These are phyloP conservation scores for Stemphylium vesicarium DNA, from an alignment of 2,329 filamentous ascomycete species.

Conservation along the genomic window DNA sequence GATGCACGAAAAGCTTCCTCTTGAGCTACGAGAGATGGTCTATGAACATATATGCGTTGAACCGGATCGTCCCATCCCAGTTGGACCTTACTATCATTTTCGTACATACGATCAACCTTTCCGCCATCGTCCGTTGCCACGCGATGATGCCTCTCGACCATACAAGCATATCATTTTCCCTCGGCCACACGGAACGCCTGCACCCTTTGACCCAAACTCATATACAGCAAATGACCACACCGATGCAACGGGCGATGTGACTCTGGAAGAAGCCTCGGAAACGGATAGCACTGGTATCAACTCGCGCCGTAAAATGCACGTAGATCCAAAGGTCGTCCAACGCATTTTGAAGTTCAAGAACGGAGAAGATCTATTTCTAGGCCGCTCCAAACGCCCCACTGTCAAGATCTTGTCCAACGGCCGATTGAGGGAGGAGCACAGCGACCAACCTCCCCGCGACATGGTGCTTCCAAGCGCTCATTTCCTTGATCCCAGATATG, in stretches of 20 bases:
- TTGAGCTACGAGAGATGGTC: slow-evolving; percentile 26
- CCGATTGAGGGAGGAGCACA: slow-evolving; percentile 26
- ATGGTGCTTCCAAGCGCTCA: slow-evolving; percentile 27
- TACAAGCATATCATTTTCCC: neutral
- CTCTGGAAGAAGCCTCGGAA: neutral
- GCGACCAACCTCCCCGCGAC: slow-evolving; percentile 21
- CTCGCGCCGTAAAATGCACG: neutral
- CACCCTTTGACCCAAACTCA: neutral
- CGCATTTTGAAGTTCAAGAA: neutral
- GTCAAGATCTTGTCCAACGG: slow-evolving; percentile 21
- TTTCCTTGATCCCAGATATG: slow-evolving; percentile 28
- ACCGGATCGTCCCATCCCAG: slow-evolving; percentile 23
- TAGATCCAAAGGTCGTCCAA: neutral
- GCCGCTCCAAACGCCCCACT: neutral
- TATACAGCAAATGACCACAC: too few relatives aligned
- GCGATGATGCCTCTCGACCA: neutral
- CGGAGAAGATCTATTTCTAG: neutral
- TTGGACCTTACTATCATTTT: slow-evolving; percentile 34
- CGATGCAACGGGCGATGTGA: neutral
- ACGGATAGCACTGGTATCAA: neutral
- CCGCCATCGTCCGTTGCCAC: neutral
- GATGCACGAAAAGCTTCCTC: slow-evolving; percentile 30
- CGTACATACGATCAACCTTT: slow-evolving; percentile 17
- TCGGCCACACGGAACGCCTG: too few relatives aligned
- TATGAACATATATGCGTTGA: slow-evolving; percentile 33